Percentiles rank a stretch among this genome's conserved stretches.
Conservation (phyloP, 345 rosid genomes). For the Boechera stricta region DNA sequence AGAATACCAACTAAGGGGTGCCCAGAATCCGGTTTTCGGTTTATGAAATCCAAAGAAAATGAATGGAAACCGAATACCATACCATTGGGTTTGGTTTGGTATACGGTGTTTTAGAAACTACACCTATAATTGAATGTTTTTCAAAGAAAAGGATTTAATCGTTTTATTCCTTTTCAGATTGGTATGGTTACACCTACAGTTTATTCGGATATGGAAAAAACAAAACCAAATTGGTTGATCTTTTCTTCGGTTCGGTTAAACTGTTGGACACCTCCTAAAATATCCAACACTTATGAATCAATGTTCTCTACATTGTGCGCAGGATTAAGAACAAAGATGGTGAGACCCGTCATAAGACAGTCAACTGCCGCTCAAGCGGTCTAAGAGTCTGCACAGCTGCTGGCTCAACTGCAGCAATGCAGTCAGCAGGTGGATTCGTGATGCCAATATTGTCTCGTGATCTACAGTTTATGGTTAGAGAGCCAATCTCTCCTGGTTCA, state of each 20-base stretch:
- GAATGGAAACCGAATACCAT: neutral
- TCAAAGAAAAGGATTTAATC: neutral
- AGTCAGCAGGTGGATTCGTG: slow-evolving; percentile 80
- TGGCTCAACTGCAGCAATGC: slow-evolving; percentile 95
- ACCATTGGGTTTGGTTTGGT: neutral
- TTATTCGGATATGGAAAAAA: neutral
- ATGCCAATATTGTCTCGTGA: slow-evolving; percentile 75
- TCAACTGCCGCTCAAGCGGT: slow-evolving; percentile 88
- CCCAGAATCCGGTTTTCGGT: neutral
- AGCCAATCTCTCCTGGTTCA: slow-evolving; percentile 68
- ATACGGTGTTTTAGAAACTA: neutral
- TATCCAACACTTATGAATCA: slow-evolving; percentile 2
- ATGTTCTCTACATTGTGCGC: slow-evolving; percentile 20
- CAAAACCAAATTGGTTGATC: neutral
- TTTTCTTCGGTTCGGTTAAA: neutral
- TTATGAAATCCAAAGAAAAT: neutral
- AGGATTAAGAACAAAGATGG: slow-evolving; percentile 62
- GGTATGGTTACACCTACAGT: neutral
- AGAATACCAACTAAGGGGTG: neutral
- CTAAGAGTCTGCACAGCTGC: slow-evolving; percentile 86
- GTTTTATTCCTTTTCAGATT: neutral
- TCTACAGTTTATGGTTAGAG: slow-evolving; percentile 90
- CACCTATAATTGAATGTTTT: neutral
- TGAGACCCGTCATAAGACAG: slow-evolving; percentile 49
- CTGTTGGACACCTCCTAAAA: neutral